Conservation (phyloP, 179 eudicot genomes). For the Actinidia arguta region DNA sequence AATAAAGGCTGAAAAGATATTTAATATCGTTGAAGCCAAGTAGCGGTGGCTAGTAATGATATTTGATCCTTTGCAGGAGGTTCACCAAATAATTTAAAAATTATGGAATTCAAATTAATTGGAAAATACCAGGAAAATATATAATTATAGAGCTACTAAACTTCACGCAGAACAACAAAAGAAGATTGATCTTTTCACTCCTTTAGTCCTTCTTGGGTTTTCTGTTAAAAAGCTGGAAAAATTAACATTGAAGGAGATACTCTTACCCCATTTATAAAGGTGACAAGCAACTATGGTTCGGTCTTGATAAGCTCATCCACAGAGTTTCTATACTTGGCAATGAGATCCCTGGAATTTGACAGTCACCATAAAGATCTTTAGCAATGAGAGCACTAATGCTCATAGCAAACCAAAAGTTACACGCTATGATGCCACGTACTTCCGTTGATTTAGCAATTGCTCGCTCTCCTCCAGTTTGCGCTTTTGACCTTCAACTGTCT, state of each 20-base stretch:
- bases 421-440: conserved; percentile 34
- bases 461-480: conserved; percentile 74
- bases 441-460: conserved; percentile 65
- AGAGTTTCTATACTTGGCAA: conserved; percentile 66
- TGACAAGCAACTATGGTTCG: conserved; percentile 40
- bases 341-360: conserved; percentile 65
- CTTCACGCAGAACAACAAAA: neutral
- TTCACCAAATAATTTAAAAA: neutral
- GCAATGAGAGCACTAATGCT: neutral
- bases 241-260: neutral
- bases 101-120: neutral
- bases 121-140: neutral
- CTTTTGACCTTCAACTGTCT: conserved; percentile 94
- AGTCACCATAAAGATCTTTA: conserved; percentile 14
- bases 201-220: neutral
- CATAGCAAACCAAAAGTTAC: neutral
- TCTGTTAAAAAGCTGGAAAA: neutral
- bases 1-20: neutral
- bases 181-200: neutral
- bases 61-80: neutral
- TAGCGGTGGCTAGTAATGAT: neutral
- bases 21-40: neutral
- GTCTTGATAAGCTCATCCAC: conserved; percentile 72
- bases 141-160: neutral
- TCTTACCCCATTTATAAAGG: conserved; percentile 20